Percentiles rank a stretch among this genome's conserved stretches.
Conservation (phyloP, 352 stramenopile species). For the Phytophthora cajani region DNA sequence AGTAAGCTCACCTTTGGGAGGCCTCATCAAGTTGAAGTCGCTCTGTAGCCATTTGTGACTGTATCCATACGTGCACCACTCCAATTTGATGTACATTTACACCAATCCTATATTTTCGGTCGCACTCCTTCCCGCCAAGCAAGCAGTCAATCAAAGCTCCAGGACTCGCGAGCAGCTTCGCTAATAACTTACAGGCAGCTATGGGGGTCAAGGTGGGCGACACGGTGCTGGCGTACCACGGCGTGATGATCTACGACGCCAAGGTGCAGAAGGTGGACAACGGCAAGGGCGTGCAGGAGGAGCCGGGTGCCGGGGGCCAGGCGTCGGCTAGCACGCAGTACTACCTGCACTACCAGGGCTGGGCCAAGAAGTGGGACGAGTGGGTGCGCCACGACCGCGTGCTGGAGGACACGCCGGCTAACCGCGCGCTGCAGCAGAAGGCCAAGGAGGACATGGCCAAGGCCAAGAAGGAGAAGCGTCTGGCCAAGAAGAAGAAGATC, state of each 20-base stretch:
- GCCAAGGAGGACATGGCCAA: conserved; percentile 46
- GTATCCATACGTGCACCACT: neutral
- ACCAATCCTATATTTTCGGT: neutral
- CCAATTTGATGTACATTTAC: neutral
- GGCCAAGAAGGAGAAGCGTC: conserved; percentile 72
- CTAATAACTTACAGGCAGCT: neutral
- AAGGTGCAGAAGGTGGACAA: conserved; percentile 87
- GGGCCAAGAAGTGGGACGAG: conserved; percentile 93
- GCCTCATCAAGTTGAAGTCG: no score
- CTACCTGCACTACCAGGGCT: conserved; percentile 93
- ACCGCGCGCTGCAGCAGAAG: conserved; percentile 64
- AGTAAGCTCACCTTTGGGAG: no score
- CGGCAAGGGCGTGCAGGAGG: conserved; percentile 57
- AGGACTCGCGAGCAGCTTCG: no score
- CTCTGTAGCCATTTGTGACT: no score
- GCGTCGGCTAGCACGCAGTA: conserved; percentile 60
- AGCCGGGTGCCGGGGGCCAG: conserved; percentile 14
- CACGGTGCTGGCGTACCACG: conserved; percentile 78
- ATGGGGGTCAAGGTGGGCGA: conserved; percentile 79
- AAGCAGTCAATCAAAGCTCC: neutral
- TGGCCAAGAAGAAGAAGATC: conserved; percentile 68
- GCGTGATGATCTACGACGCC: conserved; percentile 87
- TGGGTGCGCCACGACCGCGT: conserved; percentile 83
- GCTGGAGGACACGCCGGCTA: conserved; percentile 69
- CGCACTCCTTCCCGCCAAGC: neutral